Conservation (phyloP, 2,329 filamentous ascomycete genomes). For the Rhexocercosporidium sp. region DNA sequence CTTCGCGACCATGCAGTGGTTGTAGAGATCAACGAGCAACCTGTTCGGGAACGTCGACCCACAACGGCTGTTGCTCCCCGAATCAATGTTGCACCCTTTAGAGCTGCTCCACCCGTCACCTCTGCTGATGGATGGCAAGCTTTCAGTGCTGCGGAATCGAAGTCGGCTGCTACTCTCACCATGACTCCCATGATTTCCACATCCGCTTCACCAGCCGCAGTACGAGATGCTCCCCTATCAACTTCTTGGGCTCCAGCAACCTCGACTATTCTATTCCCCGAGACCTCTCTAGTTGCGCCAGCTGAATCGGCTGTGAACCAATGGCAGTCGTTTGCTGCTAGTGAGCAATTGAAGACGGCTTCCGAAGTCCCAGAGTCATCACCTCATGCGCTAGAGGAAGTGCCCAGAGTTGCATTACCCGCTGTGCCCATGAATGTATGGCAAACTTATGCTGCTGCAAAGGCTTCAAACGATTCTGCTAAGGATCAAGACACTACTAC, state of each 20-base stretch:
- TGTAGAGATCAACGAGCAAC: constrained; percentile 4
- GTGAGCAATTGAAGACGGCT: neutral
- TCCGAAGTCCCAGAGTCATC: neutral
- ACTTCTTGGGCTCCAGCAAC: neutral
- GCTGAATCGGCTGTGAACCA: neutral
- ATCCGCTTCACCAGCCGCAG: neutral
- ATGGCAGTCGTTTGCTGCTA: neutral
- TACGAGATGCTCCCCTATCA: neutral
- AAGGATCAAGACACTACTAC: neutral
- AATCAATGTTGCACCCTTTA: neutral
- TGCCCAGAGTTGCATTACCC: too few species aligned
- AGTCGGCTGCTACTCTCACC: neutral
- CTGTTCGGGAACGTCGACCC: neutral
- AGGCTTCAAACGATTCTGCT: neutral
- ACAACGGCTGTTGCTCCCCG: neutral
- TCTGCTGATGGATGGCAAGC: neutral
- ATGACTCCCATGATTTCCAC: neutral
- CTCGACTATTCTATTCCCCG: neutral
- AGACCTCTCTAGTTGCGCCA: neutral
- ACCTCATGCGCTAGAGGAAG: neutral
- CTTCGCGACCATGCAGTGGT: constrained; percentile 5
- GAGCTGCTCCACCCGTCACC: neutral
- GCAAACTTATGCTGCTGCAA: neutral
- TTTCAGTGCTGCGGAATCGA: neutral
- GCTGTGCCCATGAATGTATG: neutral